phyloP scores from a whole-genome alignment of 352 stramenopile genomes.

The Pythium catenulatum region DNA sequence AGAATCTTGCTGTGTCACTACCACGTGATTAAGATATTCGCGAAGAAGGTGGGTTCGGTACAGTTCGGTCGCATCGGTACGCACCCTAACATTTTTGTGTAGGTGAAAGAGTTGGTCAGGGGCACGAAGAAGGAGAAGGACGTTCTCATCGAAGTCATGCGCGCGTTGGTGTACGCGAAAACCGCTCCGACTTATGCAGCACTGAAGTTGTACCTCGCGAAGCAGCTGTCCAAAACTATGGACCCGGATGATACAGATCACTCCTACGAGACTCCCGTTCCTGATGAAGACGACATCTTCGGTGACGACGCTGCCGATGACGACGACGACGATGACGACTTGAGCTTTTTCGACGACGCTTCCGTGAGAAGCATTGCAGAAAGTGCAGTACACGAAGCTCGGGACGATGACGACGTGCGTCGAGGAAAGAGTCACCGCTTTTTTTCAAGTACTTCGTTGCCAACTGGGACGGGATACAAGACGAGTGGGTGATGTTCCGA shows the following conservation, averaged over 20 bases:
- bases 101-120: not conserved
- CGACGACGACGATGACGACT: not conserved
- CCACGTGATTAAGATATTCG: slow-evolving; percentile 19
- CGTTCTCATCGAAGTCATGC: not conserved
- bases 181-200: not conserved
- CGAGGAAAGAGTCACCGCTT: not conserved
- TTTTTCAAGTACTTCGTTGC: not conserved
- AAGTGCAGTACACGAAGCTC: too few relatives aligned
- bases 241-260: too few relatives aligned
- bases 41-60: slow-evolving; percentile 1
- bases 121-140: not conserved
- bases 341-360: not conserved
- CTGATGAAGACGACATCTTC: not conserved
- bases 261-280: too few relatives aligned
- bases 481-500: not conserved
- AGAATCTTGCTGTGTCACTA: slow-evolving; percentile 21
- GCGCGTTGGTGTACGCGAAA: not conserved
- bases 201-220: not conserved
- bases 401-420: too few relatives aligned
- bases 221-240: too few relatives aligned
- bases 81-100: not conserved
- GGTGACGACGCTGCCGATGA: not conserved
- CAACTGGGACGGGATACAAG: not conserved
- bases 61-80: not conserved
- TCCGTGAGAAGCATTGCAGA: too few relatives aligned